Evolutionary conservation across 2,329 filamentous ascomycete genomes (phyloP).

Genomic region (Teratosphaeria viscida): DNA sequence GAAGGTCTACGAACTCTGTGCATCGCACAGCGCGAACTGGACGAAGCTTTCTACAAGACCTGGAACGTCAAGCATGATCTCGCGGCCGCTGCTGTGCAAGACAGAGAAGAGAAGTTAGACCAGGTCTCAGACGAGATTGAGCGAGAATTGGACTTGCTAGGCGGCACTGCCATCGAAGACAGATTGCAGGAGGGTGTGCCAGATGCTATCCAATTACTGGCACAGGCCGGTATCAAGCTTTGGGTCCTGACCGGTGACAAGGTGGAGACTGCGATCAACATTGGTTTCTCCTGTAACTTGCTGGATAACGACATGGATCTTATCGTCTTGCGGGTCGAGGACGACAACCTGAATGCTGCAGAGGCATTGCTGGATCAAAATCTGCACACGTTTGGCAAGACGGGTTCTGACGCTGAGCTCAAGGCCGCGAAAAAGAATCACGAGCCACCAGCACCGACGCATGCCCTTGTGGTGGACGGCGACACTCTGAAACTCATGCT

Average conservation of each 20-base stretch:
- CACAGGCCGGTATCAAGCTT: conserved; percentile 89
- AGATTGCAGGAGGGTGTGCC: conserved; percentile 92
- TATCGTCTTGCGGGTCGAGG: conserved; percentile 75
- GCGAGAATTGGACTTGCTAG: conserved; percentile 74
- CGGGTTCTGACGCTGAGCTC: conserved; percentile 77
- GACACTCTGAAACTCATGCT: conserved; percentile 85
- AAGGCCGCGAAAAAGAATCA: conserved; percentile 70
- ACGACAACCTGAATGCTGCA: conserved; percentile 55
- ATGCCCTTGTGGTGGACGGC: conserved; percentile 89
- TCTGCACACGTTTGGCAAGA: conserved; percentile 63
- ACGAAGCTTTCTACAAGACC: conserved; percentile 68
- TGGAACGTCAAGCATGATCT: conserved; percentile 85
- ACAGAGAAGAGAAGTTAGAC: conserved; percentile 89
- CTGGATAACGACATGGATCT: conserved; percentile 97
- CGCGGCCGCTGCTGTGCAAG: conserved; percentile 70
- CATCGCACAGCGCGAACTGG: conserved; percentile 72
- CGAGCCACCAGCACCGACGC: conserved; percentile 73
- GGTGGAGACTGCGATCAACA: conserved; percentile 98
- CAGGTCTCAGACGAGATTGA: conserved; percentile 83
- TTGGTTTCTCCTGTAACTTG: conserved; percentile 96
- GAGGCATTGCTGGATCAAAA: conserved; percentile 65
- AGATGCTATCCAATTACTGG: conserved; percentile 85
- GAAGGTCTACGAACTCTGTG: conserved; percentile 93
- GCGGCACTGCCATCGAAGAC: conserved; percentile 95
- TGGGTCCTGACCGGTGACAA: conserved; percentile 99